Base-by-base conservation (phyloP, 1,139 yeast genomes). In the Pichia sp. region DNA sequence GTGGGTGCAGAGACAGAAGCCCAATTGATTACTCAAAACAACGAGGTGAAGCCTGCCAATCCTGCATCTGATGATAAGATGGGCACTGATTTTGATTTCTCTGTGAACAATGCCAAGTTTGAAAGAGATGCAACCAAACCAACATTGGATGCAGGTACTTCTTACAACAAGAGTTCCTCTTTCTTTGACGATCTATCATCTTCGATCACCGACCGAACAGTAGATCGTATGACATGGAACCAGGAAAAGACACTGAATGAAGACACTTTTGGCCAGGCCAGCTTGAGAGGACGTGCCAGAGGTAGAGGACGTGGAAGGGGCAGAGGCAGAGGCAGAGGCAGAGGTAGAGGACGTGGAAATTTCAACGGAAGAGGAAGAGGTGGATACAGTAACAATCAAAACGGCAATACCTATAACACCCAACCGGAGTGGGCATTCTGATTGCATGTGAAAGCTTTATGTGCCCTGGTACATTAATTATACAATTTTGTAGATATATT, bases 121-220 rank as follows among this genome's bases (percentile, higher is more conserved):
- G 66, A 68, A 33, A 74, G 71, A 59, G 79, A 77, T 42, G 67
- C 67, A 27, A 61, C 57, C 14, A 50, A 50, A 31, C 69, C 66
- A 24, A 57, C 59, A 16, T 68, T 67, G 31, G 55, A 64, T 1
- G 38, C 49, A 6, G 46, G 51, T 42, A 38, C 72, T 42, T 79
- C 77, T 46, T 88, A 88, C 70, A 79, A 86, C 68, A 85, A 82
- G 65, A 79, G 78, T 63, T 79, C 88, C 12, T 88, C 96, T 1
- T 90, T 90, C 68, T 90, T 90, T 64, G 96, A 90, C 70, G 81
- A 80, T 56, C 79, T 90, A 59, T 86, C 95, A 10, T 82, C 88
- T 7, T 77, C 83, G 1, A 74, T 76, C 33, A 78, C 62, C 40
- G 68, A 61, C 20, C 31, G 55, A 6, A 44, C 52, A 16, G 45